A percentile compares a stretch with the other conserved stretches of the same genome.
Conservation (phyloP, 352 stramenopile genomes). For the Thraustochytrium sp. region DNA sequence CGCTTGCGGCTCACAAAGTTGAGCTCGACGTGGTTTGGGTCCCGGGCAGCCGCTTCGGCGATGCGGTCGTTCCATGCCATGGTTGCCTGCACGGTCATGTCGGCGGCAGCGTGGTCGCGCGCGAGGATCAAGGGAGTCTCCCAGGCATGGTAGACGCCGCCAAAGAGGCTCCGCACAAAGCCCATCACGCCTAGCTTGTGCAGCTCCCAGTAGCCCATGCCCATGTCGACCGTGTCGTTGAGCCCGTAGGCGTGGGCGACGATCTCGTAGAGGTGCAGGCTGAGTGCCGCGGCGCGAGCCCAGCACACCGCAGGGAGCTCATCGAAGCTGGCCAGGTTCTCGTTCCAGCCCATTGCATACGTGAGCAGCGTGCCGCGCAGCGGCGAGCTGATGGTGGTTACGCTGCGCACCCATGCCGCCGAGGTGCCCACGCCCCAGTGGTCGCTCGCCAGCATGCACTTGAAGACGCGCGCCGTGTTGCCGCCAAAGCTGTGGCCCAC, state of each 20-base stretch:
- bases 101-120: constrained; percentile 27
- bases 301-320: constrained; percentile 35
- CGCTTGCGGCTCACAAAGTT: constrained; percentile 42
- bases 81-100: constrained; percentile 24
- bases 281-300: too few relatives aligned
- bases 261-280: constrained; percentile 29
- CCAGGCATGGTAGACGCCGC: constrained; percentile 17
- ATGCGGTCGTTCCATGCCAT: constrained; percentile 16
- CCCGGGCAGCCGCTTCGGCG: background rate
- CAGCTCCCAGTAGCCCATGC: constrained; percentile 24
- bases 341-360: constrained; percentile 7
- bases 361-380: constrained; percentile 26
- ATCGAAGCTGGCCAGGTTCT: background rate
- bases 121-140: constrained; percentile 17
- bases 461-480: constrained; percentile 42
- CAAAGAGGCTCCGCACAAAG: constrained; percentile 10
- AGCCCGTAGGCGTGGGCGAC: background rate
- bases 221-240: constrained; percentile 30
- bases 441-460: constrained; percentile 24
- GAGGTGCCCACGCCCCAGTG: constrained; percentile 31
- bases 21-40: constrained; percentile 27
- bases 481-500: constrained; percentile 52
- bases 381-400: constrained; percentile 28
- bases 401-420: constrained; percentile 12
- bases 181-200: background rate